phyloP scores from a whole-genome alignment of 129 eudicot species.

The Pseudognaphalium luteoalbum region DNA sequence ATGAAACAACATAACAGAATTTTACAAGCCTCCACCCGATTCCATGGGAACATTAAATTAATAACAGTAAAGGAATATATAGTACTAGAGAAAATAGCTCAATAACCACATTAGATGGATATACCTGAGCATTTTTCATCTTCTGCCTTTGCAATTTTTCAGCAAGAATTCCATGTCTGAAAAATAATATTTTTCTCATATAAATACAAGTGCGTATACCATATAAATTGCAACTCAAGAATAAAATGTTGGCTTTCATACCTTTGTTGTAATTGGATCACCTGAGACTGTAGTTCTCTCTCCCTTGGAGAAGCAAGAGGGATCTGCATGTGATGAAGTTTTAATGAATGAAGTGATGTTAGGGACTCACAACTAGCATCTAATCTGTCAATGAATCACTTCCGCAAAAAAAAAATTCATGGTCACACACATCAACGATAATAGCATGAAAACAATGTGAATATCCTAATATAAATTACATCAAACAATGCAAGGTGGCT shows the following conservation, averaged over 20 bases:
- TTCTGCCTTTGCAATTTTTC: constrained; percentile 77
- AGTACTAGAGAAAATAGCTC: not conserved
- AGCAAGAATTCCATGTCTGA: constrained; percentile 69
- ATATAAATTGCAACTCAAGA: constrained; percentile 1
- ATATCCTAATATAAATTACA: not conserved
- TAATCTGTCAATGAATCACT: not conserved
- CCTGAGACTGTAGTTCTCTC: constrained; percentile 69
- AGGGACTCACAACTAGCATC: not conserved
- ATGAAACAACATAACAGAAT: not conserved
- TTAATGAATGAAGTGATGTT: not conserved
- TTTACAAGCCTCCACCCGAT: not conserved
- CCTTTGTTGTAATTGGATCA: constrained; percentile 85
- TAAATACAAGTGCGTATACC: not conserved
- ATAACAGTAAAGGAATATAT: not conserved
- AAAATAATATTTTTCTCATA: not conserved
- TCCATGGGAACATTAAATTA: not conserved
- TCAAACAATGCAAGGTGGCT: not conserved
- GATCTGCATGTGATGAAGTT: constrained; percentile 41
- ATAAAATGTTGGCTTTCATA: constrained; percentile 25
- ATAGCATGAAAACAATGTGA: not conserved
- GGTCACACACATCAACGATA: not conserved
- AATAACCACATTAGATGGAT: not conserved
- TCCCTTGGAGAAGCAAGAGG: constrained; percentile 60
- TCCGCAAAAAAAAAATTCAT: not conserved
- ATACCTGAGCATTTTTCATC: constrained; percentile 38